These are phyloP conservation scores for Arabidopsis suecica DNA, from an alignment of 345 rosid species.

Conservation along the genomic window DNA sequence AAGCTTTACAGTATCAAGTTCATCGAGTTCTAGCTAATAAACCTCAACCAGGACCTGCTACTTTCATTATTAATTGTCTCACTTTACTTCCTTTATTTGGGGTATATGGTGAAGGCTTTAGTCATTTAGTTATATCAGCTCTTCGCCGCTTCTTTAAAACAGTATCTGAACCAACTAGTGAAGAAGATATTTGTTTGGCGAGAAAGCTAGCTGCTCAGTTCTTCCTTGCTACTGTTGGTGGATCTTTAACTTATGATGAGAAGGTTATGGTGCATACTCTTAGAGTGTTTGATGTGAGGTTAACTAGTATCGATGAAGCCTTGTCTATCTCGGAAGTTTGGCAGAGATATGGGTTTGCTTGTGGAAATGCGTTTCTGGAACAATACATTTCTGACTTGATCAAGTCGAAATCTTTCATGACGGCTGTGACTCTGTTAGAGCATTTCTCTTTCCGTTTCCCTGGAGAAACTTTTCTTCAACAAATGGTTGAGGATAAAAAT, in stretches of 20 bases:
- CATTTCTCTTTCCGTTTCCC: conserved; percentile 76
- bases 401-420: conserved; percentile 68
- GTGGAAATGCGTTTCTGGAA: conserved; percentile 59
- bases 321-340: conserved; percentile 46
- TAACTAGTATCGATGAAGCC: conserved; percentile 61
- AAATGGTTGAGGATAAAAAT: conserved; percentile 77
- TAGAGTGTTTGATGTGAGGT: conserved; percentile 62
- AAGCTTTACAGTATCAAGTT: conserved; percentile 76
- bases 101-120: conserved; percentile 72
- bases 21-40: conserved; percentile 59
- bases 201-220: conserved; percentile 67
- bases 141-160: conserved; percentile 67
- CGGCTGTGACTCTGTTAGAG: conserved; percentile 78
- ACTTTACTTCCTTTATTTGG: conserved; percentile 78
- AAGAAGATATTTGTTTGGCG: conserved; percentile 53
- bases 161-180: conserved; percentile 30
- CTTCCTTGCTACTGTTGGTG: conserved; percentile 60
- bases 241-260: conserved; percentile 62
- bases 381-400: conserved; percentile 59
- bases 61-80: conserved; percentile 69
- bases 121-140: conserved; percentile 85
- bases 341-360: conserved; percentile 40
- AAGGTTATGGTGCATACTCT: conserved; percentile 63
- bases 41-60: conserved; percentile 79
- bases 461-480: conserved; percentile 72